Base-by-base conservation (phyloP, 495 filamentous ascomycete genomes). In the Cryomyces antarcticus region DNA sequence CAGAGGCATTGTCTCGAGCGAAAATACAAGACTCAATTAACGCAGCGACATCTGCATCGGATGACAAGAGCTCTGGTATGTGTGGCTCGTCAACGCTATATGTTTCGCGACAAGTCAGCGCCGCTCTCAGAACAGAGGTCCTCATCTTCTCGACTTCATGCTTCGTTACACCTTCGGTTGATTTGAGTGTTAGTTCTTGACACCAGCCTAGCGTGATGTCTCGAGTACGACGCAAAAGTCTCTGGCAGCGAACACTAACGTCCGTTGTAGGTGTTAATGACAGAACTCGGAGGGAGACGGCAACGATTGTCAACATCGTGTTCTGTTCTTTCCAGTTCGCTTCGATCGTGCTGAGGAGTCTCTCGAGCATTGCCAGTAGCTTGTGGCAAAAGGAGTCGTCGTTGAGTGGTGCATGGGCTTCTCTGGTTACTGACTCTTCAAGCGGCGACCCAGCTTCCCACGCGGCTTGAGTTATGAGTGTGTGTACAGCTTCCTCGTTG, bases 251-350 rank as follows among this genome's bases (percentile, higher is more conserved):
- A 24, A 24, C 7, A 54, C 28, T 9, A 38, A 49, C 36, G 1
- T 31, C 24, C 0, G 4, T 28, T 0, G 42, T 34, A 4, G 31
- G 1, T 0, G 39, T 44, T 5, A 53, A 41, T 4, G 48, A 44
- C 3, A 53, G 43, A 24, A 53, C 12, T 13, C 48, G 37, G 27
- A 29, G 7, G 5, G 41, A 33, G 17, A 56, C 35, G 9, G 37
- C 37, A 9, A 49, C 37, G 29, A 49, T 46, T 24, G 33, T 44
- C 13, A 38, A 35, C 1, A 56, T 24, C 3, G 51, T 41, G 27
- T 46, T 30, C 31, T 41, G 45, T 5, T 46, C 43, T 28, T 56
- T 44, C 53, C 54, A 54, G 33, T 55, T 54, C 24, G 45, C 49
- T 13, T 41, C 41, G 7, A 51, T 33, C 41, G 41, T 37, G 9